These are phyloP conservation scores for Paramecium biaurelia DNA, from an alignment of 73 alveolate species.

Conservation along the genomic window DNA sequence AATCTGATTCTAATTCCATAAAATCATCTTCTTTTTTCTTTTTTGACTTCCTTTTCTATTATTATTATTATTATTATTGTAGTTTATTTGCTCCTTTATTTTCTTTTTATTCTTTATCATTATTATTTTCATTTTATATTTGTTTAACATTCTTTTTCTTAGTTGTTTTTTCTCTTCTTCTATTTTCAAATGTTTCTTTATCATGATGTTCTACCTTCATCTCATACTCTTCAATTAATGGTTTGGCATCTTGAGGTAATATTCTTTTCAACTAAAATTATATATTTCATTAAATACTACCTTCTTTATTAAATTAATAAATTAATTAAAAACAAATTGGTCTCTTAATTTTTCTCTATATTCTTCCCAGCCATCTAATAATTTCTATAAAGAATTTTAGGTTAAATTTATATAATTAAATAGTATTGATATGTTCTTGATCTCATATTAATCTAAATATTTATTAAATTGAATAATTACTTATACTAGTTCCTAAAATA, in stretches of 20 bases:
- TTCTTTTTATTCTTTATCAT: not conserved
- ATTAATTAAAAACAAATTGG: not conserved
- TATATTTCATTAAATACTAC: not conserved
- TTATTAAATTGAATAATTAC: not conserved
- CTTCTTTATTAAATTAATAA: not conserved
- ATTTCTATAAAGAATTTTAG: not conserved
- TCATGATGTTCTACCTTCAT: conserved; percentile 25
- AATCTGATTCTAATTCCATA: not conserved
- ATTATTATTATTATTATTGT: not conserved
- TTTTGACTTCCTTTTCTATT: not conserved
- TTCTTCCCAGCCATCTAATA: conserved; percentile 26
- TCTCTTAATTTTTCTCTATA: not conserved
- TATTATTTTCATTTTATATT: not conserved
- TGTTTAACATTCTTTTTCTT: not conserved
- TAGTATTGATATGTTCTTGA: not conserved
- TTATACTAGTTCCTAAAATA: not conserved
- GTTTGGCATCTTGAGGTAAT: not conserved
- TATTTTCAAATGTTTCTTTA: conserved; percentile 17
- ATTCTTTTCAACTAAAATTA: not conserved
- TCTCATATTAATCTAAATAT: not conserved
- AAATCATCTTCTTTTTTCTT: not conserved
- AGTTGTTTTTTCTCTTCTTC: conserved; percentile 16
- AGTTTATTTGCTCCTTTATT: not conserved
- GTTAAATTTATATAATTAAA: not conserved
- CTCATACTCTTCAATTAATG: conserved; percentile 14